A percentile compares a stretch with the other conserved stretches of the same genome.
Conservation (phyloP, 345 rosid species). For the Lepidium africanum region DNA sequence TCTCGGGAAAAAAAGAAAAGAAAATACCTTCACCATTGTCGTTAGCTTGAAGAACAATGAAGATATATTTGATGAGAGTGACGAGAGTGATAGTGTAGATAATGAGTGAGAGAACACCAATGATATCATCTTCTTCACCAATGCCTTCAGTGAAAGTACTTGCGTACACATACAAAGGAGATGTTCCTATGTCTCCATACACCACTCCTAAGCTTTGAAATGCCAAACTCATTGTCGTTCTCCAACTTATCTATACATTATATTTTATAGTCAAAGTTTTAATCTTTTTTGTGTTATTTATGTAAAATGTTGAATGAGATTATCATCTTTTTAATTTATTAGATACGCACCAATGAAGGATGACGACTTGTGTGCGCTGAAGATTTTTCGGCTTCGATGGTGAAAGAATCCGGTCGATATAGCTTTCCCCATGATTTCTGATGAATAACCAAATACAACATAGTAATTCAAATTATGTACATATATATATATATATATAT, state of each 20-base stretch:
- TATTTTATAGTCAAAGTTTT: neutral
- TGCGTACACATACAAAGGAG: conserved; percentile 59
- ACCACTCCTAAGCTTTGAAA: conserved; percentile 70
- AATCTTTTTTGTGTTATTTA: neutral
- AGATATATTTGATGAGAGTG: conserved; percentile 55
- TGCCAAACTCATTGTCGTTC: conserved; percentile 47
- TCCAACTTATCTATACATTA: conserved; percentile 36
- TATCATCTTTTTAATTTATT: neutral
- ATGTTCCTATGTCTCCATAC: conserved; percentile 77
- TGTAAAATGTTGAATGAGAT: neutral
- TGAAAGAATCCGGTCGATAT: conserved; percentile 59
- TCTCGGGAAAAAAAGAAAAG: neutral
- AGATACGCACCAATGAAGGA: conserved; percentile 24
- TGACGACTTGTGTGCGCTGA: conserved; percentile 15
- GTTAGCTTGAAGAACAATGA: conserved; percentile 64
- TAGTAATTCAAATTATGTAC: too few species aligned
- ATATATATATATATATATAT: too few species aligned
- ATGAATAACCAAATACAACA: neutral
- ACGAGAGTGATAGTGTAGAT: conserved; percentile 51
- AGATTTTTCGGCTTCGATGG: conserved; percentile 59
- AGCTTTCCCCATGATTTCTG: conserved; percentile 69
- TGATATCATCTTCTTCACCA: conserved; percentile 33
- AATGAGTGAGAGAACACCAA: conserved; percentile 64
- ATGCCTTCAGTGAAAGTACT: conserved; percentile 55
- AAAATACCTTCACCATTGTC: conserved; percentile 71